Base-by-base conservation (phyloP, 2,329 filamentous ascomycete genomes). In the Ophiostoma novo-ulmi region DNA sequence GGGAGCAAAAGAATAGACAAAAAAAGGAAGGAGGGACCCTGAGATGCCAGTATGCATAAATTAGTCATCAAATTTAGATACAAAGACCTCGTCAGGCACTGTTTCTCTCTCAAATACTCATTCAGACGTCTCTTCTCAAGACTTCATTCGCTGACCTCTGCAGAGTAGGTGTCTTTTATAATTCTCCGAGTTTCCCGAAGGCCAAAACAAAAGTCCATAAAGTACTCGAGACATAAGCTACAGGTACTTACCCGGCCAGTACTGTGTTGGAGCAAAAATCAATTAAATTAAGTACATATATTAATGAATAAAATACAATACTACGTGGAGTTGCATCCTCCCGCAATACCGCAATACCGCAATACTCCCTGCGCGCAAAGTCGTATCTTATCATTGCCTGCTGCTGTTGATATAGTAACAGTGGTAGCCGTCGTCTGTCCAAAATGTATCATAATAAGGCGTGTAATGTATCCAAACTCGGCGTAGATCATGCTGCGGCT, bases 401-500 rank as follows among this genome's bases (percentile, higher is more conserved):
- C 7, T 39, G 38, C 38, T 48, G 44, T 20, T 20, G 17, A n/a
- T 20, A 48, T 5, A 20, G 44, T 20, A 48, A 20, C 17, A 48
- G 41, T 44, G 41, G 38, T 14, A 44, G 41, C 41, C 41, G 17
- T 48, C 5, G 44, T 48, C 17, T 48, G 38, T 10, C 10, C n/a
- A 20, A 48, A n/a, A 48, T 48, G 7, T n/a, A 48, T 31, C 31
- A 3, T 31, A 48, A n/a, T 44, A 44, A 48, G 44, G 44, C 44
- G 44, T 48, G 44, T 17, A n/a, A 20, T 48, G 44, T 48, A 20
- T 7, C 41, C 52, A 58, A 58, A 22, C 52, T 58, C 52, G 52
- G 52, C 52, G 44, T 58, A 22, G 52, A 14, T 26, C 52, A 11
- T 55, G 48, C 48, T 68, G 48, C 26, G 36, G 67, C 66, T 67